phyloP scores from a whole-genome alignment of 352 stramenopile species.

The Halophytophthora polymorphica region DNA sequence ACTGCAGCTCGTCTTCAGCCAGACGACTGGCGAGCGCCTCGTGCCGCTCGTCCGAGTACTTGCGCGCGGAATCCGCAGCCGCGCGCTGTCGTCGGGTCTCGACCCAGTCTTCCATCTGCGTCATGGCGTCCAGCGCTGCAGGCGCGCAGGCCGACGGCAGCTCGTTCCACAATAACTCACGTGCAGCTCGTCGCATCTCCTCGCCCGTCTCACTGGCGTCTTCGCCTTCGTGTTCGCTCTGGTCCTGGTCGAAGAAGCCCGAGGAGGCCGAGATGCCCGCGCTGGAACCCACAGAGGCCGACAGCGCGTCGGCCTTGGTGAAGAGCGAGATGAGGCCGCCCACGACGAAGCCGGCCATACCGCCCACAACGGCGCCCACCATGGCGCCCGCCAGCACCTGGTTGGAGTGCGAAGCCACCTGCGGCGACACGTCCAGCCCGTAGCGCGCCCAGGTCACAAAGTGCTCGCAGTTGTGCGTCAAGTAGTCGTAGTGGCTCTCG shows the following conservation, averaged over 20 bases:
- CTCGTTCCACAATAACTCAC: constrained; percentile 41
- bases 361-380: constrained; percentile 54
- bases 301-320: constrained; percentile 53
- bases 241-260: constrained; percentile 3
- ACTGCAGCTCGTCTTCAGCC: constrained; percentile 64
- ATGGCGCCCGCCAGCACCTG: constrained; percentile 61
- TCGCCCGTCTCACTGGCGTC: constrained; percentile 13
- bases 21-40: constrained; percentile 44
- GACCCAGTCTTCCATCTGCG: constrained; percentile 46
- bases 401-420: constrained; percentile 51
- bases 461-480: constrained; percentile 72
- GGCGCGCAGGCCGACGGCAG: constrained; percentile 27
- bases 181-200: constrained; percentile 21
- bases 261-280: constrained; percentile 1
- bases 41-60: constrained; percentile 52
- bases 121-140: constrained; percentile 33
- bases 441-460: constrained; percentile 78
- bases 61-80: constrained; percentile 28
- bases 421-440: constrained; percentile 48
- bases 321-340: constrained; percentile 62
- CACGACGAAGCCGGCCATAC: constrained; percentile 55
- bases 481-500: constrained; percentile 47
- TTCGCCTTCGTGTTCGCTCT: constrained; percentile 14
- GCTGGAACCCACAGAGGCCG: constrained; percentile 29
- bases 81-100: constrained; percentile 31